Conservation (phyloP, 805 yeast genomes). For the Candida takata region DNA sequence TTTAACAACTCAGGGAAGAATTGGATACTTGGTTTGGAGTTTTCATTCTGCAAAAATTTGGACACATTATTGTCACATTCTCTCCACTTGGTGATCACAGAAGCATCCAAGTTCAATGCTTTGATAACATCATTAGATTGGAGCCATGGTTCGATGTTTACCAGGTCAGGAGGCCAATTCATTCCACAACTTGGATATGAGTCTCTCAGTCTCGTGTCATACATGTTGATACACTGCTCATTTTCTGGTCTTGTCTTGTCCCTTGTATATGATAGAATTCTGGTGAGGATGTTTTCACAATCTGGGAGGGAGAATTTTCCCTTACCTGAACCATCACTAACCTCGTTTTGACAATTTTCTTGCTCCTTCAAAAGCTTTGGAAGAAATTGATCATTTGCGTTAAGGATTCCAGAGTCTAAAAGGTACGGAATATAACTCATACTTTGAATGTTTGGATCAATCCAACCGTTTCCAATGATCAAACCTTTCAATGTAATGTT, state of each 20-base stretch:
- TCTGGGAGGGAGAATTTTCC: slow-evolving; percentile 26
- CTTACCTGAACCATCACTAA: slow-evolving; percentile 25
- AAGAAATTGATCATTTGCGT: slow-evolving; percentile 33
- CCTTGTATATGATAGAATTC: slow-evolving; percentile 25
- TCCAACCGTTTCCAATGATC: slow-evolving; percentile 90
- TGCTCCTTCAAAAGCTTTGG: slow-evolving; percentile 39
- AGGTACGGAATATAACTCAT: slow-evolving; percentile 73
- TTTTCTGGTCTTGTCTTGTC: slow-evolving; percentile 27
- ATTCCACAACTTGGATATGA: slow-evolving; percentile 81
- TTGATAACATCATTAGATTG: slow-evolving; percentile 39
- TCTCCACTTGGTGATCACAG: slow-evolving; percentile 46
- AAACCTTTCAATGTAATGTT: slow-evolving; percentile 51
- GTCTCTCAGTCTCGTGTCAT: slow-evolving; percentile 68
- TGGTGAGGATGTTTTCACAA: slow-evolving; percentile 39
- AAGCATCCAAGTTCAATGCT: slow-evolving; percentile 43
- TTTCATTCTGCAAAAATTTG: slow-evolving; percentile 38
- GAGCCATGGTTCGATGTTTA: slow-evolving; percentile 46
- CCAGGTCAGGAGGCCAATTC: slow-evolving; percentile 81
- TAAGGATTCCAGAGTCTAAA: slow-evolving; percentile 48
- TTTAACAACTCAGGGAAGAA: slow-evolving; percentile 61
- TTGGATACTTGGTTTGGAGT: slow-evolving; percentile 53
- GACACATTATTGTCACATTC: slow-evolving; percentile 72
- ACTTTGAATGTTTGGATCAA: slow-evolving; percentile 81
- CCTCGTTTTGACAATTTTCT: slow-evolving; percentile 52
- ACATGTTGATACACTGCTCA: slow-evolving; percentile 70